A percentile compares a stretch with the other conserved stretches of the same genome.
Conservation (phyloP, 257 asterid genomes). For the Jacaranda copaia region DNA sequence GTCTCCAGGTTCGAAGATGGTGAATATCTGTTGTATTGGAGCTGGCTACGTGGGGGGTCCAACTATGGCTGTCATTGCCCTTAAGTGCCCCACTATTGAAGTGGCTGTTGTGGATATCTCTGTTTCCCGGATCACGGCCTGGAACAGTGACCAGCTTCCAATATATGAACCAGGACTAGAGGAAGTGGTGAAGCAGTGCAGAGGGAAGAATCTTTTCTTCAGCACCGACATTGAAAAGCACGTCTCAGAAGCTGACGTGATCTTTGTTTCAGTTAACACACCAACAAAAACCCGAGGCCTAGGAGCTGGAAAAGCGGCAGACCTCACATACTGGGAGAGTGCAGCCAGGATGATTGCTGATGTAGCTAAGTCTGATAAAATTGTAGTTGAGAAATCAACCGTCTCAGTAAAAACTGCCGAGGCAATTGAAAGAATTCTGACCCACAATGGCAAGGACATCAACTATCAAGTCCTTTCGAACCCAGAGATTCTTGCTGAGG, state of each 20-base stretch:
- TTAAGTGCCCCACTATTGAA: conserved; percentile 54
- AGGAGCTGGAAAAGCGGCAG: conserved; percentile 76
- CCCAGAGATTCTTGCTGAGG: conserved; percentile 71
- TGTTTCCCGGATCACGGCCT: conserved; percentile 52
- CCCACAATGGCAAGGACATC: conserved; percentile 65
- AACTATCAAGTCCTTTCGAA: conserved; percentile 63
- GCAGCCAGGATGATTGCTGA: conserved; percentile 75
- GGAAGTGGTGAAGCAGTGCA: conserved; percentile 65
- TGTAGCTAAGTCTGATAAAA: conserved; percentile 62
- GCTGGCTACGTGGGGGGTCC: conserved; percentile 66
- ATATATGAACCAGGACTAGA: conserved; percentile 77
- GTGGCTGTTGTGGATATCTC: conserved; percentile 60
- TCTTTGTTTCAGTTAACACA: conserved; percentile 68
- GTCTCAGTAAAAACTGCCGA: conserved; percentile 75
- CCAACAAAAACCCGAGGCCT: conserved; percentile 70
- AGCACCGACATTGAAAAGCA: conserved; percentile 62
- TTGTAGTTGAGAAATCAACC: conserved; percentile 70
- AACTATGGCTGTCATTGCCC: conserved; percentile 61
- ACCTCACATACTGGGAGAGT: conserved; percentile 71
- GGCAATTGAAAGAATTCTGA: conserved; percentile 67
- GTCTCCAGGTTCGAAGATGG: conserved; percentile 31
- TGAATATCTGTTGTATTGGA: conserved; percentile 60
- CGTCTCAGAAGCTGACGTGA: conserved; percentile 62
- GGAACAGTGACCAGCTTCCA: conserved; percentile 69
- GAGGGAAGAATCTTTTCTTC: conserved; percentile 70